These are phyloP conservation scores for Perkinsus marinus DNA, from an alignment of 169 alveolate genomes.

Conservation along the genomic window DNA sequence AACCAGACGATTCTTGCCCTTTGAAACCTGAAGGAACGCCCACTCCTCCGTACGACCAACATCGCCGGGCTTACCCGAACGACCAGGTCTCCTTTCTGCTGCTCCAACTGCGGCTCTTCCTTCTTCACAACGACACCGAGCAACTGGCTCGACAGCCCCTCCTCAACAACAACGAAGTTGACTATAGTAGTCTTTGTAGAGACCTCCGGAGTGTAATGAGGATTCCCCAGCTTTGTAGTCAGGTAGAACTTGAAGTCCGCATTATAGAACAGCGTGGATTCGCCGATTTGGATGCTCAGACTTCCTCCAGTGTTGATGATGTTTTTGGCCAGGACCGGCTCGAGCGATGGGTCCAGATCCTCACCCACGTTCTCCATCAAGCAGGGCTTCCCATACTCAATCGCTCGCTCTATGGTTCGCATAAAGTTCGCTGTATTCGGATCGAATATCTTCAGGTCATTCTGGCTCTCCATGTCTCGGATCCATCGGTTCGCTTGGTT, in stretches of 20 bases:
- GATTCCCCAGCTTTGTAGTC: constrained; percentile 83
- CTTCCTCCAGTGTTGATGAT: constrained; percentile 48
- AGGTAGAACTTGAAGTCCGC: constrained; percentile 70
- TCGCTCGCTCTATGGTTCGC: constrained; percentile 59
- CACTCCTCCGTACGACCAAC: constrained; percentile 44
- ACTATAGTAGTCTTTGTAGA: constrained; percentile 74
- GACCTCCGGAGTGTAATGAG: constrained; percentile 85
- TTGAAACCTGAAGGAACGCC: constrained; percentile 71
- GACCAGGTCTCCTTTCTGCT: constrained; percentile 68
- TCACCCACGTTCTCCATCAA: constrained; percentile 74
- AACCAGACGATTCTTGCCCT: constrained; percentile 63
- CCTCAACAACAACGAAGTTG: constrained; percentile 78
- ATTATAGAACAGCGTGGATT: constrained; percentile 65
- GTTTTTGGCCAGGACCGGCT: constrained; percentile 68
- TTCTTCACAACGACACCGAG: constrained; percentile 70
- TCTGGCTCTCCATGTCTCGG: constrained; percentile 57
- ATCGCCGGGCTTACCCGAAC: constrained; percentile 16
- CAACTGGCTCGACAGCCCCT: constrained; percentile 71
- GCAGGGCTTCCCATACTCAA: constrained; percentile 65
- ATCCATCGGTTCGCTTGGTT: constrained; percentile 82
- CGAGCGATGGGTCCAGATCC: constrained; percentile 76
- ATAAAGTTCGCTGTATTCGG: constrained; percentile 51
- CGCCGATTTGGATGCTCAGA: constrained; percentile 60
- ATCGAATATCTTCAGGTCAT: constrained; percentile 46
- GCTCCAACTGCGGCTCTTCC: constrained; percentile 75